These are phyloP conservation scores for Podaxis sp. DNA, from an alignment of 768 basidiomycete genomes.

Conservation along the genomic window DNA sequence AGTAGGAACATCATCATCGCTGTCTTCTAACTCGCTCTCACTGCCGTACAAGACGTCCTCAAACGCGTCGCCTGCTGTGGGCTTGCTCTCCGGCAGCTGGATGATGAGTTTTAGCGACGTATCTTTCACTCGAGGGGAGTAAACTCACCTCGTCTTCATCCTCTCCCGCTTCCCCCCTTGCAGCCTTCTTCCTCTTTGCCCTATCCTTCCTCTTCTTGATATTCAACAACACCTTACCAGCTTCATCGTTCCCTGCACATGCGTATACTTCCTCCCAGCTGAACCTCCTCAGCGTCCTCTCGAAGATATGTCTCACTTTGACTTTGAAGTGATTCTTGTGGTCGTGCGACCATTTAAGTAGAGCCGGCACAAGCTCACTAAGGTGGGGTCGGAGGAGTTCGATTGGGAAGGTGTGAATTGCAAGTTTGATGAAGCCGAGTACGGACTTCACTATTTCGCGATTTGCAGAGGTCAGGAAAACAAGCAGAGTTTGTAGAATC, in stretches of 20 bases:
- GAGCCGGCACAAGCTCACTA: constrained; percentile 72
- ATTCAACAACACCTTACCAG: constrained; percentile 85
- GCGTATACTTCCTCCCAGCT: constrained; percentile 82
- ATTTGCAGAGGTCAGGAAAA: constrained; percentile 92
- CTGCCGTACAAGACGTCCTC: constrained; percentile 97
- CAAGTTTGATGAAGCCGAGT: constrained; percentile 92
- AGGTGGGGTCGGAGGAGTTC: constrained; percentile 79
- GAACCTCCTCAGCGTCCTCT: constrained; percentile 90
- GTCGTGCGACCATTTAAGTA: constrained; percentile 92
- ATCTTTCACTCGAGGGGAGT: neutral
- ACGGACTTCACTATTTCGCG: constrained; percentile 98
- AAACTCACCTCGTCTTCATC: constrained; percentile 43
- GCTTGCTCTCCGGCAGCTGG: constrained; percentile 45
- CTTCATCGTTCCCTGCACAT: constrained; percentile 74
- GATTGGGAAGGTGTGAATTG: constrained; percentile 78
- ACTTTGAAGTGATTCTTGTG: constrained; percentile 99
- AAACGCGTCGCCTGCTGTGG: constrained; percentile 81
- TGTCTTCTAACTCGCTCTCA: constrained; percentile 84
- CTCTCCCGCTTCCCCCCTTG: constrained; percentile 55
- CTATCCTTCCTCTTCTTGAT: constrained; percentile 96
- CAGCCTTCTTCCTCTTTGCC: constrained; percentile 84
- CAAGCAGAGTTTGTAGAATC: constrained; percentile 80
- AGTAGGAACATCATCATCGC: constrained; percentile 54
- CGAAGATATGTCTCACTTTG: constrained; percentile 96
- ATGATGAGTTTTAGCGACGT: neutral